Evolutionary conservation across 1,284 basidiomycete genomes (phyloP).

Genomic region (Trichosporon asahii): DNA sequence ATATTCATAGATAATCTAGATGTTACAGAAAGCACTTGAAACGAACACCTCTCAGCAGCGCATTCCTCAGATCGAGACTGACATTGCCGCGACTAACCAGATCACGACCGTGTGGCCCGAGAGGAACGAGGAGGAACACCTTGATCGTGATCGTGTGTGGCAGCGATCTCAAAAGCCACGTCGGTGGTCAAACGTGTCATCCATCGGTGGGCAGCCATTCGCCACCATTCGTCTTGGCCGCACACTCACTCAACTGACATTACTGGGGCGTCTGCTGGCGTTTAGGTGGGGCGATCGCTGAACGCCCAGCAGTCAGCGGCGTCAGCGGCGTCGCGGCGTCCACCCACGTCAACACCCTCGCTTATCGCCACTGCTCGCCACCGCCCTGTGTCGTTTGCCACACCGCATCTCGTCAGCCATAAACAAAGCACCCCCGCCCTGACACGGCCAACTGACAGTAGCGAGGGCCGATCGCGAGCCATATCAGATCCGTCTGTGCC

Average conservation of each 20-base stretch:
- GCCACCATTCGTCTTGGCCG: not conserved
- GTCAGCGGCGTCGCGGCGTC: not conserved
- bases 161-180: too few relatives aligned
- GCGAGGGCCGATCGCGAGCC: not conserved
- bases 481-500: not conserved
- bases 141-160: not conserved
- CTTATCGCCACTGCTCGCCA: not conserved
- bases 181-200: not conserved
- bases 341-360: not conserved
- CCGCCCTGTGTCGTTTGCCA: not conserved
- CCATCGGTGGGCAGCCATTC: not conserved
- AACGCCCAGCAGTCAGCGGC: not conserved
- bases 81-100: not conserved
- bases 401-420: not conserved
- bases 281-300: not conserved
- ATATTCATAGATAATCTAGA: slow-evolving; percentile 1
- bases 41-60: not conserved
- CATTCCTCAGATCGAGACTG: not conserved
- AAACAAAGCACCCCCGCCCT: not conserved
- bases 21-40: slow-evolving; percentile 1
- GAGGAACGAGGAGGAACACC: not conserved
- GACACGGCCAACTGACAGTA: not conserved
- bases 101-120: not conserved
- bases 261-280: not conserved
- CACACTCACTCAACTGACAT: not conserved